These are phyloP conservation scores for Globisporangium abappressorium DNA, from an alignment of 352 stramenopile species.

Conservation along the genomic window DNA sequence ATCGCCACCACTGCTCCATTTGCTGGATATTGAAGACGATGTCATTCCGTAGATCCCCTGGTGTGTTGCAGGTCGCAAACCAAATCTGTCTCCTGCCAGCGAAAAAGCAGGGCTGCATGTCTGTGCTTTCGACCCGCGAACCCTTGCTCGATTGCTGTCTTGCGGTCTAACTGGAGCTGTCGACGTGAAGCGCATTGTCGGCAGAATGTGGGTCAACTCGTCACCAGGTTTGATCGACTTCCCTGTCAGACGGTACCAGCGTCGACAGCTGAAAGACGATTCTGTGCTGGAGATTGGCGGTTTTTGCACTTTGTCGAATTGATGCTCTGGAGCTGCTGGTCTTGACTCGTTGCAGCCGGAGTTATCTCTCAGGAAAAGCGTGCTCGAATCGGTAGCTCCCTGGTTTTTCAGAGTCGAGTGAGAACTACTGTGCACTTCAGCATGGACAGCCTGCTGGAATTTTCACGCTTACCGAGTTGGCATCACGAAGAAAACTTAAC, in stretches of 20 bases:
- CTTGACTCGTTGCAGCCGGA: no score
- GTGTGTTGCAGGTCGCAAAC: neutral
- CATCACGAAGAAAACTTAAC: no score
- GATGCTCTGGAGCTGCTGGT: no score
- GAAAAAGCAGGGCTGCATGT: neutral
- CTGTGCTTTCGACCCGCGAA: neutral
- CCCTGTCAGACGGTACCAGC: slow-evolving; percentile 20
- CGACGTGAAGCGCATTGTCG: neutral
- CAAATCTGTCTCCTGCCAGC: neutral
- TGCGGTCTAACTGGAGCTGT: neutral
- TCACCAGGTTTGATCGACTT: slow-evolving; percentile 12
- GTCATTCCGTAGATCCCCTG: neutral
- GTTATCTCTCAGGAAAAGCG: no score
- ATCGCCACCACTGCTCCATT: neutral
- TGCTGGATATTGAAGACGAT: slow-evolving; percentile 6
- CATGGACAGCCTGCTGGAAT: no score
- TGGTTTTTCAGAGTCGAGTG: no score
- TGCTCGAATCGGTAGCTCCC: no score
- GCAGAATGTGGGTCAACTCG: slow-evolving; percentile 1
- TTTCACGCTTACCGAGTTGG: no score
- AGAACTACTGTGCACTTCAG: no score
- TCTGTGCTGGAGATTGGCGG: neutral
- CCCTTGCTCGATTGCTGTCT: neutral
- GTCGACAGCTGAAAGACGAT: slow-evolving; percentile 18
- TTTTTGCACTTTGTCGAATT: no score